Percentiles rank a stretch among this genome's conserved stretches.
Evolutionary conservation across 2,329 filamentous ascomycete species (phyloP).

Genomic region (Metarhizium humberi): DNA sequence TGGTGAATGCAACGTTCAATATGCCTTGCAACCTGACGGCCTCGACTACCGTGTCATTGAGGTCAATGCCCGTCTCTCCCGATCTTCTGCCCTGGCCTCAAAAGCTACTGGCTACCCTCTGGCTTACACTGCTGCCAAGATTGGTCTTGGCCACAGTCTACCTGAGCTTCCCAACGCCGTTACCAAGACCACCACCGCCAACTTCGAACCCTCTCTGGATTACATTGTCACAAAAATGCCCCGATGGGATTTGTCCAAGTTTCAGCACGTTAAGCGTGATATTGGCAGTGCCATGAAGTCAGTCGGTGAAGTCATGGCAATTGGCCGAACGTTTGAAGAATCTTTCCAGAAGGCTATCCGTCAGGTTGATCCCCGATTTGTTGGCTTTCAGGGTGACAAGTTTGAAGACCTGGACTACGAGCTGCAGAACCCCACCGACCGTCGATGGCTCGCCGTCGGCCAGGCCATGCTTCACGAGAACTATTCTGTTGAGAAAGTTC

Average conservation of each 20-base stretch:
- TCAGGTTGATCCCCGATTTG: constrained; percentile 84
- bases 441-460: constrained; percentile 93
- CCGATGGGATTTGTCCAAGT: constrained; percentile 96
- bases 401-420: constrained; percentile 89
- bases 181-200: constrained; percentile 96
- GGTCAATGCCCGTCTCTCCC: constrained; percentile 95
- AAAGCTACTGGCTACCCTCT: constrained; percentile 97
- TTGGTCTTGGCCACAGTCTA: constrained; percentile 88
- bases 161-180: constrained; percentile 96
- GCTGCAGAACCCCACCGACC: constrained; percentile 87
- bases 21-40: constrained; percentile 90
- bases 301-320: constrained; percentile 98
- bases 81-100: constrained; percentile 91
- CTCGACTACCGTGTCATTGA: constrained; percentile 98
- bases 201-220: constrained; percentile 95
- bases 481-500: constrained; percentile 85
- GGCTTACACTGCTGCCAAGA: constrained; percentile 96
- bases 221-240: constrained; percentile 99
- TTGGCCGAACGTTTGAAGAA: constrained; percentile 96
- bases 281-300: constrained; percentile 99
- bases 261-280: constrained; percentile 96
- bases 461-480: constrained; percentile 97
- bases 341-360: constrained; percentile 98
- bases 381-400: constrained; percentile 91
- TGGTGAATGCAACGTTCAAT: constrained; percentile 98